phyloP scores from a whole-genome alignment of 2,329 filamentous ascomycete species.

The Raffaelea arxii region DNA sequence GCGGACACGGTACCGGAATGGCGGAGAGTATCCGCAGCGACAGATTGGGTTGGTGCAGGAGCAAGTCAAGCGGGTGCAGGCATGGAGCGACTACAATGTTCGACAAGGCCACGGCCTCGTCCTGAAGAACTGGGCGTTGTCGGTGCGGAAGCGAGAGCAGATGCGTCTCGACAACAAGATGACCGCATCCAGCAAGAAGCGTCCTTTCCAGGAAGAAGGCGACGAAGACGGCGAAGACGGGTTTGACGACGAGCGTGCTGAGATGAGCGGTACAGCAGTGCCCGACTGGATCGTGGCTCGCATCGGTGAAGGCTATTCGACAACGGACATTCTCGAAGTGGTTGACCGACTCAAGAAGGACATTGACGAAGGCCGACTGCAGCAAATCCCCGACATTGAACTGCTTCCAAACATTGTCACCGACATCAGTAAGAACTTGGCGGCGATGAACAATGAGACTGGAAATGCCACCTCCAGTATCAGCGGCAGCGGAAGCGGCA shows the following conservation, averaged over 20 bases:
- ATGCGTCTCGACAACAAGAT: slow-evolving; percentile 38
- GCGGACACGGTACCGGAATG: slow-evolving; percentile 59
- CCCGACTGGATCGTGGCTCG: slow-evolving; percentile 39
- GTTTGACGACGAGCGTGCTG: slow-evolving; percentile 15
- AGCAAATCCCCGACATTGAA: slow-evolving; percentile 47
- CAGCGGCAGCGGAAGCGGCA: slow-evolving; percentile 13
- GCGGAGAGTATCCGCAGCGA: slow-evolving; percentile 46
- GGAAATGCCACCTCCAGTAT: no score
- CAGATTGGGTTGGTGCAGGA: slow-evolving; percentile 56
- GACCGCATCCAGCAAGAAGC: slow-evolving; percentile 21
- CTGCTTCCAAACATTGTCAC: slow-evolving; percentile 42
- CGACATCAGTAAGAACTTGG: slow-evolving; percentile 5
- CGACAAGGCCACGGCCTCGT: slow-evolving; percentile 27
- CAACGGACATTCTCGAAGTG: slow-evolving; percentile 36
- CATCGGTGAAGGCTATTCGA: slow-evolving; percentile 37
- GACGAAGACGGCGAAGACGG: slow-evolving; percentile 23
- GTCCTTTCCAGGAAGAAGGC: slow-evolving; percentile 18
- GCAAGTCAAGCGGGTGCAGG: slow-evolving; percentile 52
- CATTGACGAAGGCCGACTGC: slow-evolving; percentile 30
- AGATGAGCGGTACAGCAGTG: slow-evolving; percentile 30
- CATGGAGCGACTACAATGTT: slow-evolving; percentile 48
- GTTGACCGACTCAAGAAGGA: slow-evolving; percentile 34
- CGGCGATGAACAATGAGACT: no score
- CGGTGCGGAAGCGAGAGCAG: slow-evolving; percentile 55
- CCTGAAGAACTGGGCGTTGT: slow-evolving; percentile 51